Evolutionary conservation across 2,329 filamentous ascomycete genomes (phyloP), one percentile per base, ranked within the genome.

Genomic region (Blastomyces silverae): DNA sequence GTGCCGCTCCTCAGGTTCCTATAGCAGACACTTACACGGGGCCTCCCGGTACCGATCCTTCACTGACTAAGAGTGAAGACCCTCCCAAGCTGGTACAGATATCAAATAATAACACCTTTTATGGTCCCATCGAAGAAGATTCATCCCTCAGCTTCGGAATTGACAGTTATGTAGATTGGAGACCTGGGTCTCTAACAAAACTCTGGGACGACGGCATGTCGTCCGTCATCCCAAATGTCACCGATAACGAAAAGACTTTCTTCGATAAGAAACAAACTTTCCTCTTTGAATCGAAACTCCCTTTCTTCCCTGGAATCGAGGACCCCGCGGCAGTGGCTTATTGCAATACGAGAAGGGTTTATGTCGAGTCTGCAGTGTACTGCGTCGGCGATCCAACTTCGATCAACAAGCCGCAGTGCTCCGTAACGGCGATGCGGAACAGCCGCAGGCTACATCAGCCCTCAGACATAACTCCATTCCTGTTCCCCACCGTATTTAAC

Each of bases 391-490:
- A 64, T 20, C 20, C 55, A n/a, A 53, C 50, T 37, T 20, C 10
- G 22, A 28, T 22, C 42, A 55, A 25, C 15, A 55, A 46, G 28
- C 48, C 61, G 8, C 53, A 62, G 20, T 67, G 66, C 55, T 22
- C 61, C 25, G 64, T 64, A 50, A 64, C 39, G 2, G 66, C 66
- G 4, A 64, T 59, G 15, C 65, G 64, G 37, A 57, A 64, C 22
- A 60, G 61, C 44, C 42, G 52, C 8, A 44, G n/a, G 10, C 61
- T 37, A 8, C 64, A 67, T 48, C 56, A 34, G 22, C 52, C 66
- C 2, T n/a, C 64, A 6, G 61, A 64, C 37, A 67, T 67, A 31
- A 65, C 61, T 15, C 66, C 64, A 11, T 62, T 62, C 60, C 42
- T 62, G 46, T 62, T 62, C n/a, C 13, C 2, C 7, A 10, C 39